phyloP scores from a whole-genome alignment of 2,329 filamentous ascomycete species.

The Arachnomyces sp. region DNA sequence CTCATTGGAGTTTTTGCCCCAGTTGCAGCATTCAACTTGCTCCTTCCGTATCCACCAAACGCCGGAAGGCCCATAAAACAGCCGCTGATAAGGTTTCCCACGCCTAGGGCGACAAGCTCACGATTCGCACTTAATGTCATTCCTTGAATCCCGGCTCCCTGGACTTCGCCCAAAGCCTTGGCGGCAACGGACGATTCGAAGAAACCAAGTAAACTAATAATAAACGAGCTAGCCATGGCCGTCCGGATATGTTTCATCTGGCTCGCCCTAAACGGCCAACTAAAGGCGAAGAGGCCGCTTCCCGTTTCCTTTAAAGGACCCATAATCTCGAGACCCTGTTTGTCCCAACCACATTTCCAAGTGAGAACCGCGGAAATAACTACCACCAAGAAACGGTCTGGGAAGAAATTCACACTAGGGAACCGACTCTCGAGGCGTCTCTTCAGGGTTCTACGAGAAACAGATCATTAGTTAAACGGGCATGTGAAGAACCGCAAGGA shows the following conservation, averaged over 20 bases:
- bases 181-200: slow-evolving; percentile 96
- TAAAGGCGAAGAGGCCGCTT: slow-evolving; percentile 67
- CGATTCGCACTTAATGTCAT: slow-evolving; percentile 84
- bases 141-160: slow-evolving; percentile 61
- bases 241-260: slow-evolving; percentile 77
- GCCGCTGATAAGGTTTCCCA: slow-evolving; percentile 83
- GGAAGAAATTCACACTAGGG: slow-evolving; percentile 75
- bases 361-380: slow-evolving; percentile 74
- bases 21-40: slow-evolving; percentile 89
- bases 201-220: slow-evolving; percentile 93
- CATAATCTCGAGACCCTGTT: slow-evolving; percentile 72
- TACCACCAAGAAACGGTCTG: slow-evolving; percentile 85
- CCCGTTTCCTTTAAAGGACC: slow-evolving; percentile 69
- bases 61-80: slow-evolving; percentile 89
- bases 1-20: slow-evolving; percentile 91
- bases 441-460: slow-evolving; percentile 63
- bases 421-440: slow-evolving; percentile 70
- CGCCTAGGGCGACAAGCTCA: slow-evolving; percentile 83
- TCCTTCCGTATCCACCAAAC: slow-evolving; percentile 92
- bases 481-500: background rate
- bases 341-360: slow-evolving; percentile 69
- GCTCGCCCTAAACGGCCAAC: slow-evolving; percentile 72
- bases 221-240: slow-evolving; percentile 81
- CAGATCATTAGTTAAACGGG: background rate
- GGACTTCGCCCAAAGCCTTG: slow-evolving; percentile 66